Conservation (phyloP, 1,284 basidiomycete species). For the Neonothopanus nambi region DNA sequence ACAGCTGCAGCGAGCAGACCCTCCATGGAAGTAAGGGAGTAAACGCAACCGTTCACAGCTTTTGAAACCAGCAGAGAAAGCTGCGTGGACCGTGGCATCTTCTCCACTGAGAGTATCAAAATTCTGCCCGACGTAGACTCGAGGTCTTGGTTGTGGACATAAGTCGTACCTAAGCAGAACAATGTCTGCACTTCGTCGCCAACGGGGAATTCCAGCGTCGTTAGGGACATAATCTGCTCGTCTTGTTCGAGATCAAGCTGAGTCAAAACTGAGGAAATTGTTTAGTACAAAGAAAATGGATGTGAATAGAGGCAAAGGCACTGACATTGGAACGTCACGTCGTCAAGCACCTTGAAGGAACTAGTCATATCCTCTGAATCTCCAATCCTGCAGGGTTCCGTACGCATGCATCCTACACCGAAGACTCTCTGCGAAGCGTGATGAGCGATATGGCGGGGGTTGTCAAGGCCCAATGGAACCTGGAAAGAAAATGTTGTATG, state of each 20-base stretch:
- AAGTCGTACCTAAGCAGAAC: conserved; percentile 64
- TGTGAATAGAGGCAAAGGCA: conserved; percentile 6
- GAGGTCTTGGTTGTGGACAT: conserved; percentile 46
- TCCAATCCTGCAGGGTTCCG: conserved; percentile 54
- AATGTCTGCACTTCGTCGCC: conserved; percentile 37
- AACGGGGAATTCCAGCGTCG: conserved; percentile 37
- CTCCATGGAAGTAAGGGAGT: conserved; percentile 48
- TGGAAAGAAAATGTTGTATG: conserved; percentile 28
- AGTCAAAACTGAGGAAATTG: conserved; percentile 45
- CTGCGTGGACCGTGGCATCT: conserved; percentile 25
- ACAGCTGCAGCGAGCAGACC: conserved; percentile 66
- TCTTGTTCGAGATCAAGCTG: conserved; percentile 51
- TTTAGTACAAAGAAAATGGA: neutral
- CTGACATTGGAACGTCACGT: conserved; percentile 66
- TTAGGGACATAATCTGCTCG: conserved; percentile 63
- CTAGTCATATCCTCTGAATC: conserved; percentile 49
- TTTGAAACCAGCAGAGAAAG: conserved; percentile 39
- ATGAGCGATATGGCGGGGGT: conserved; percentile 64
- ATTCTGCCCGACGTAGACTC: conserved; percentile 65
- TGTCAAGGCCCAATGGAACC: conserved; percentile 69
- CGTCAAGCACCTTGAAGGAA: conserved; percentile 69
- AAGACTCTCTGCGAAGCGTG: conserved; percentile 55
- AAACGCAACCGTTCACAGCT: conserved; percentile 61
- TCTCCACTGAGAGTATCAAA: conserved; percentile 46
- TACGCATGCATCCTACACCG: conserved; percentile 61